A percentile compares a stretch with the other conserved stretches of the same genome.
Conservation (phyloP, 768 basidiomycete species). For the Rhizopogon roseolus region DNA sequence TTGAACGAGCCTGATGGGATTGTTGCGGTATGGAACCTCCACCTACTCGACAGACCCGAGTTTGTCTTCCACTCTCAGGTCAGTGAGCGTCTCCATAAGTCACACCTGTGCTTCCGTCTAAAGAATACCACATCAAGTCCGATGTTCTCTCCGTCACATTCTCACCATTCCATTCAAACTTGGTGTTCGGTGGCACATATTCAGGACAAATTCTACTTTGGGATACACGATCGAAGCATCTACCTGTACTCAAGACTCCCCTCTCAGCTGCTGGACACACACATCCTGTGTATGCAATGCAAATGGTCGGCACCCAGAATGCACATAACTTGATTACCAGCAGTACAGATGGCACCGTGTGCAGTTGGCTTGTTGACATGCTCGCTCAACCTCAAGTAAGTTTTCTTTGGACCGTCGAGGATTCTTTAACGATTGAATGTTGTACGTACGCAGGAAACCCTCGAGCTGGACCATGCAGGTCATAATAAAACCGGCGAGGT, state of each 20-base stretch:
- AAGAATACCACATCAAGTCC: slow-evolving; percentile 50
- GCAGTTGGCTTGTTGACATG: slow-evolving; percentile 99
- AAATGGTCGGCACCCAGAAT: slow-evolving; percentile 98
- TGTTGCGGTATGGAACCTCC: slow-evolving; percentile 96
- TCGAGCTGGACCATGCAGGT: slow-evolving; percentile 82
- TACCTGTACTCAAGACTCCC: slow-evolving; percentile 95
- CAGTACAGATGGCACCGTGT: slow-evolving; percentile 95
- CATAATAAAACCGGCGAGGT: slow-evolving; percentile 98
- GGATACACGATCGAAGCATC: slow-evolving; percentile 96
- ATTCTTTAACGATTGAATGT: slow-evolving; percentile 1
- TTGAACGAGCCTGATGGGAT: slow-evolving; percentile 96
- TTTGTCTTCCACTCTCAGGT: slow-evolving; percentile 99
- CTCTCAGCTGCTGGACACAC: slow-evolving; percentile 95
- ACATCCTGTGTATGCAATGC: slow-evolving; percentile 97
- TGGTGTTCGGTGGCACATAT: slow-evolving; percentile 98
- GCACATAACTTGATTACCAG: slow-evolving; percentile 96
- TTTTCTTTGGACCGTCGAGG: not conserved
- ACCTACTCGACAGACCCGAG: slow-evolving; percentile 91
- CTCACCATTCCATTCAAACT: slow-evolving; percentile 96
- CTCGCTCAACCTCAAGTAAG: slow-evolving; percentile 92
- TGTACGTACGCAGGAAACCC: slow-evolving; percentile 65
- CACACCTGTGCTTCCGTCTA: not conserved
- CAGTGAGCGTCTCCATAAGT: slow-evolving; percentile 17
- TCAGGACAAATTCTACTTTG: slow-evolving; percentile 97
- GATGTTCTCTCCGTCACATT: slow-evolving; percentile 96